Evolutionary conservation across 768 basidiomycete genomes (phyloP).

Genomic region (Cystofilobasidium ferigula): DNA sequence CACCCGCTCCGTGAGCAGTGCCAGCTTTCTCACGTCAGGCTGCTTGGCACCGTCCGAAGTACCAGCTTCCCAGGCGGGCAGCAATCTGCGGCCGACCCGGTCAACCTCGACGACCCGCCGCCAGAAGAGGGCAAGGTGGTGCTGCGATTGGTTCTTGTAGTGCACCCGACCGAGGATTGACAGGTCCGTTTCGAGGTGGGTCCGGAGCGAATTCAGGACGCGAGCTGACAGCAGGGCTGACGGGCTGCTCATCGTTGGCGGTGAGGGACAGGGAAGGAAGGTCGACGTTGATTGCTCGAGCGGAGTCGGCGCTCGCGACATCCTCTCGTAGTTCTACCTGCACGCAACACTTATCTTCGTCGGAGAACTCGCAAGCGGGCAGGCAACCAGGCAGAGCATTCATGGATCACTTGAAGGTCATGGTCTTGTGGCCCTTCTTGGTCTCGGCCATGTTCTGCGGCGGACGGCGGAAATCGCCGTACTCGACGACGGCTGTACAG

Average conservation of each 20-base stretch:
- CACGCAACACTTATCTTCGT: too few relatives aligned
- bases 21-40: constrained; percentile 1
- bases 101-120: constrained; percentile 16
- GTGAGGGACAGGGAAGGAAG: too few relatives aligned
- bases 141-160: constrained; percentile 25
- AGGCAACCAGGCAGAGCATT: too few relatives aligned
- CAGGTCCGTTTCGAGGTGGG: constrained; percentile 21
- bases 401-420: constrained; percentile 31
- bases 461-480: constrained; percentile 30
- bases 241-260: background rate
- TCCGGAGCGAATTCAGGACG: constrained; percentile 7
- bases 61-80: background rate
- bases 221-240: background rate
- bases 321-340: too few relatives aligned
- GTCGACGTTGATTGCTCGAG: too few relatives aligned
- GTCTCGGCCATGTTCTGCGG: constrained; percentile 34
- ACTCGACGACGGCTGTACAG: constrained; percentile 21
- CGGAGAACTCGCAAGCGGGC: too few relatives aligned
- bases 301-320: too few relatives aligned
- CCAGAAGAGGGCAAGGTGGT: constrained; percentile 21
- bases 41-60: background rate
- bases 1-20: constrained; percentile 11
- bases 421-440: constrained; percentile 35
- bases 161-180: constrained; percentile 15
- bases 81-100: background rate